These are phyloP conservation scores for Fulvia fulva DNA, from an alignment of 2,329 filamentous ascomycete species.

Conservation along the genomic window DNA sequence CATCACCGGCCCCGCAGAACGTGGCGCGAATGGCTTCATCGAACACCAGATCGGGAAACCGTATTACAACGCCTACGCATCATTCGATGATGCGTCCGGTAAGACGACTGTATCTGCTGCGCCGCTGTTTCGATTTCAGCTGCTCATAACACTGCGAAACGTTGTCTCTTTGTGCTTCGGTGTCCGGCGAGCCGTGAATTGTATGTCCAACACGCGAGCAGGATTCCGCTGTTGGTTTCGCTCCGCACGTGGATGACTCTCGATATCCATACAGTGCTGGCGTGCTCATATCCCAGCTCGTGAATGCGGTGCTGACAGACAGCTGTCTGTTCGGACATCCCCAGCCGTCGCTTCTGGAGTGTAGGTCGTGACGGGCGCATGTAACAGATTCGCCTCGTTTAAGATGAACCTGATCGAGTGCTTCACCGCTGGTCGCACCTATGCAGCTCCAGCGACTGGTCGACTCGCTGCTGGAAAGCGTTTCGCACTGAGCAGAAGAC, in stretches of 20 bases:
- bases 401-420: neutral
- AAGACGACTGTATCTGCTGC: neutral
- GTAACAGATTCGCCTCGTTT: too few relatives aligned
- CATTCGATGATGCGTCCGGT: neutral
- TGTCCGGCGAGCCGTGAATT: too few relatives aligned
- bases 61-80: neutral
- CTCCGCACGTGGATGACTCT: too few relatives aligned
- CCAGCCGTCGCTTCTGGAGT: too few relatives aligned
- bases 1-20: neutral
- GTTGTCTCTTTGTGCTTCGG: too few relatives aligned
- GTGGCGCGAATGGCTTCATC: neutral
- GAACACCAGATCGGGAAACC: neutral
- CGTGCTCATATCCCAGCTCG: too few relatives aligned
- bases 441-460: slow-evolving; percentile 9
- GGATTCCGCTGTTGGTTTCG: too few relatives aligned
- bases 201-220: too few relatives aligned
- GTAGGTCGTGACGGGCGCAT: too few relatives aligned
- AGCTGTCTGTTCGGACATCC: too few relatives aligned
- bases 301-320: too few relatives aligned
- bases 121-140: neutral
- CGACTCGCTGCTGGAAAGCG: slow-evolving; percentile 51
- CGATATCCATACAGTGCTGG: too few relatives aligned
- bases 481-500: slow-evolving; percentile 68
- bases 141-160: neutral
- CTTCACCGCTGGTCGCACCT: neutral